A percentile compares a stretch with the other conserved stretches of the same genome.
These are phyloP conservation scores for Nicotiana attenuata DNA, from an alignment of 257 asterid species.

Conservation along the genomic window DNA sequence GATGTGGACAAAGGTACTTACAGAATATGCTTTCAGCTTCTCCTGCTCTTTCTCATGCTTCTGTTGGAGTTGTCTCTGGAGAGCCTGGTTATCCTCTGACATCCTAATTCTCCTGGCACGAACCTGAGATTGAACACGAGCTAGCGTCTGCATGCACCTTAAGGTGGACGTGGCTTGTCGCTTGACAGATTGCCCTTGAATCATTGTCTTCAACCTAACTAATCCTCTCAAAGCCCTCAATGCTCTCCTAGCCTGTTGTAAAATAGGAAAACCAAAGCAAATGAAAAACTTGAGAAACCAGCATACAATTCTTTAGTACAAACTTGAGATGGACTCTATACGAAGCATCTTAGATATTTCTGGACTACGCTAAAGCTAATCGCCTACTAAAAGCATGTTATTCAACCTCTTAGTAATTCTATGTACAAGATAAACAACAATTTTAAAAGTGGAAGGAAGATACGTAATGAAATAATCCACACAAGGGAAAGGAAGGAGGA, in stretches of 20 bases:
- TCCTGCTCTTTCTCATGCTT: slow-evolving; percentile 59
- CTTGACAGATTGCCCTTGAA: slow-evolving; percentile 53
- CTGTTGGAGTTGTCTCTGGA: slow-evolving; percentile 67
- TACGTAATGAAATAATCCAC: neutral
- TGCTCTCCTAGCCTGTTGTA: slow-evolving; percentile 59
- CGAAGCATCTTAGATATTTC: neutral
- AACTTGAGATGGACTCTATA: neutral
- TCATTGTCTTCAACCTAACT: slow-evolving; percentile 54
- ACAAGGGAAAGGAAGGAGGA: neutral
- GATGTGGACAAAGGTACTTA: slow-evolving; percentile 28
- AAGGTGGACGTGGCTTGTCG: slow-evolving; percentile 62
- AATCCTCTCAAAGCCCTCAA: slow-evolving; percentile 67
- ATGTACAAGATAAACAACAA: neutral
- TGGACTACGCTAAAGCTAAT: neutral
- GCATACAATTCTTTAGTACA: neutral
- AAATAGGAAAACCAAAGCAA: slow-evolving; percentile 4
- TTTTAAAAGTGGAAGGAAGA: neutral
- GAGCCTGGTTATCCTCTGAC: slow-evolving; percentile 55
- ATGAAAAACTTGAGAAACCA: neutral
- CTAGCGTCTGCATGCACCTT: slow-evolving; percentile 66
- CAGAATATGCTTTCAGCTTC: slow-evolving; percentile 43
- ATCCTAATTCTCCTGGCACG: slow-evolving; percentile 54
- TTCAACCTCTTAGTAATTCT: neutral
- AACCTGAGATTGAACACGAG: slow-evolving; percentile 64
- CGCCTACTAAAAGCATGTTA: neutral